Base-by-base conservation (phyloP, 371 early-diverging fungal species). In the Gilbertella persicaria region DNA sequence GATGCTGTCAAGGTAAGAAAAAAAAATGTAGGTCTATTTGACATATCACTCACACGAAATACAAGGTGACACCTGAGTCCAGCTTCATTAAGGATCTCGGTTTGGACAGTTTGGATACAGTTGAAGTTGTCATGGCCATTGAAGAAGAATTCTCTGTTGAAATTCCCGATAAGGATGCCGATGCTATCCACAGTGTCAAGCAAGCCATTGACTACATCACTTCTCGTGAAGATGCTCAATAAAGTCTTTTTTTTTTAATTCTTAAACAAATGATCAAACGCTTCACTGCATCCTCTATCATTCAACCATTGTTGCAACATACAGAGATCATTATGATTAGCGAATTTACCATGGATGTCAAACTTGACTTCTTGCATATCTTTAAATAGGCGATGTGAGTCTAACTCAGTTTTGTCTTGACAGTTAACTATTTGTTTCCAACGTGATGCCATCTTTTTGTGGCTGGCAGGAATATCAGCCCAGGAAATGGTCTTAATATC, bases 101-200 rank as follows among this genome's bases (percentile, higher is more conserved):
- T 17, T 78, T 98, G 52, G 99, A 98, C 71, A 89, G 89, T 67
- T 82, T 98, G 66, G 98, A 97, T 76, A 90, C 94, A 56, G 97
- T 97, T 30, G 99, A 98, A 78, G 95, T 97, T 51, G 93, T 97
- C 44, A 97, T 98, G 95, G 97, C 97, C 37, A 86, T 98, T 60
- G 99, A 98, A 80, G 98, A 98, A 65, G 99, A 98, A 72, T 98
- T 98, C 82, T 90, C 89, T 62, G 89, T 97, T 51, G 98, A 98
- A 78, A 91, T 98, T 65, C 90, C 96, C 45, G 99, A 98, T 69
- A 90, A 92, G 71, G 98, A 94, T 55, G 97, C 98, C 51, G 99
- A 98, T 73, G 87, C 91, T 61, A 96, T 98, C 77, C 80, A 89
- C 73, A 92, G 89, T 45, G 86, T 91, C 39, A 72, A 81, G 52